Evolutionary conservation across 2,329 filamentous ascomycete species (phyloP).

Genomic region (Lachnellula occidentalis): DNA sequence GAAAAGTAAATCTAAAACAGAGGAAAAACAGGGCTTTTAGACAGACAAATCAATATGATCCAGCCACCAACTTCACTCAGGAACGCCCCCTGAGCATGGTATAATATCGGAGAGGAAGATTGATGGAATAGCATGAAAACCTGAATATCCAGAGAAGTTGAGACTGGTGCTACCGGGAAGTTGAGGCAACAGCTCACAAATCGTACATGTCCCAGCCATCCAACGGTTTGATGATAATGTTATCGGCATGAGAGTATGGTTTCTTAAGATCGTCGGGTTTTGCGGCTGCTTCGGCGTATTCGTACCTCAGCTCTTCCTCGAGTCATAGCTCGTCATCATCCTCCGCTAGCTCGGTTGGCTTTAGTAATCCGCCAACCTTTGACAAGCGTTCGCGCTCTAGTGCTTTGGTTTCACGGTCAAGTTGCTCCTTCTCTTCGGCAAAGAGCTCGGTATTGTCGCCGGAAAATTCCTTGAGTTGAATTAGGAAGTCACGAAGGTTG

Average conservation of each 20-base stretch:
- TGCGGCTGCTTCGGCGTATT: slow-evolving; percentile 35
- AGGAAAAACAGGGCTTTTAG: slow-evolving; percentile 23
- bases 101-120: slow-evolving; percentile 16
- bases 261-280: slow-evolving; percentile 6
- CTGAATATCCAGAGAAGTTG: slow-evolving; percentile 21
- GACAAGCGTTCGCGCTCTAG: slow-evolving; percentile 87
- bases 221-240: slow-evolving; percentile 32
- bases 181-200: slow-evolving; percentile 36
- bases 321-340: slow-evolving; percentile 89
- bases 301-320: slow-evolving; percentile 58
- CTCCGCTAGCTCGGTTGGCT: slow-evolving; percentile 91
- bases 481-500: slow-evolving; percentile 92
- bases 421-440: slow-evolving; percentile 90
- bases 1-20: slow-evolving; percentile 27
- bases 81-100: slow-evolving; percentile 16
- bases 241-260: slow-evolving; percentile 14
- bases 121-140: slow-evolving; percentile 13
- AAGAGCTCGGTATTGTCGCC: slow-evolving; percentile 94
- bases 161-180: slow-evolving; percentile 2
- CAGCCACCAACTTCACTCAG: slow-evolving; percentile 22
- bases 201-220: slow-evolving; percentile 66
- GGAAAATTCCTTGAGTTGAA: slow-evolving; percentile 93
- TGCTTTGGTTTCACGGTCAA: slow-evolving; percentile 75
- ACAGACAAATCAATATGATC: slow-evolving; percentile 24
- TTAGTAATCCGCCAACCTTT: slow-evolving; percentile 92